These are phyloP conservation scores for Trifolium subterraneum DNA, from an alignment of 306 rosid genomes.

Conservation along the genomic window DNA sequence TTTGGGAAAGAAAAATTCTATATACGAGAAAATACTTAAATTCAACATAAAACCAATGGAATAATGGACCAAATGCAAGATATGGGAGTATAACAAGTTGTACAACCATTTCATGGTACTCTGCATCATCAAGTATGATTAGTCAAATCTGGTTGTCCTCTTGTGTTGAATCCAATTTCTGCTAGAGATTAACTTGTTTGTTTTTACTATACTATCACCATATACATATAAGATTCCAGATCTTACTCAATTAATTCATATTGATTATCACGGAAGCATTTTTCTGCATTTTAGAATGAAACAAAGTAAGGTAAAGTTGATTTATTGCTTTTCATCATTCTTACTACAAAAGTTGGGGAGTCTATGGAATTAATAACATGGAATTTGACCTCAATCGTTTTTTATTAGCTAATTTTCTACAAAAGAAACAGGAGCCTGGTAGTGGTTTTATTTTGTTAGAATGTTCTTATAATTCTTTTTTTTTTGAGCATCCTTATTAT, in stretches of 20 bases:
- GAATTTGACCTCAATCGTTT: not conserved
- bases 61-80: not conserved
- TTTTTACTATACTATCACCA: too few species aligned
- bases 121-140: not conserved
- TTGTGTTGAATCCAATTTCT: constrained; percentile 15
- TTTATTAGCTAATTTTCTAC: not conserved
- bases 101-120: constrained; percentile 35
- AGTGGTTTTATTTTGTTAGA: constrained; percentile 20
- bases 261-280: not conserved
- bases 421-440: constrained; percentile 2
- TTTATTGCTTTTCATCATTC: not conserved
- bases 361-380: not conserved
- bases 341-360: constrained; percentile 18
- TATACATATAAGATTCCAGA: too few species aligned
- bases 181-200: too few species aligned
- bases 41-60: constrained; percentile 15
- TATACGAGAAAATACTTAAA: not conserved
- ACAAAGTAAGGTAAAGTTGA: not conserved
- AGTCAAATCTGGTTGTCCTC: constrained; percentile 23
- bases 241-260: constrained; percentile 1
- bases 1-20: not conserved
- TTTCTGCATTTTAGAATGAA: constrained; percentile 24
- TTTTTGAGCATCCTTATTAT: too few species aligned
- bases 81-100: not conserved
- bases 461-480: too few species aligned